Percentiles rank a stretch among this genome's conserved stretches.
These are phyloP conservation scores for Hygrophila difformis DNA, from an alignment of 257 asterid species.

Conservation along the genomic window DNA sequence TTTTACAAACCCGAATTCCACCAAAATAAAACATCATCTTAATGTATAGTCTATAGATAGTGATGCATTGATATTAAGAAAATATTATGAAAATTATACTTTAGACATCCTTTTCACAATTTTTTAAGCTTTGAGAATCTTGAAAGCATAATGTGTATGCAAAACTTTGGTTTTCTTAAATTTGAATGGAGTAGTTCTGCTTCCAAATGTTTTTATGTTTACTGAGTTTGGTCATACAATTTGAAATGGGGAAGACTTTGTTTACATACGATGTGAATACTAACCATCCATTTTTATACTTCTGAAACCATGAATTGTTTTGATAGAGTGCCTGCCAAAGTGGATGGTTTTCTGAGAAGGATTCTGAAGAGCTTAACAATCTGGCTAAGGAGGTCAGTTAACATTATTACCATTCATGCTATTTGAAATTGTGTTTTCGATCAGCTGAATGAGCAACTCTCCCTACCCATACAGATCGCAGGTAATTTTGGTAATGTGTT, in stretches of 20 bases:
- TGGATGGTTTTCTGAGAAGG: constrained; percentile 62
- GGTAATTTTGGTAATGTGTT: constrained; percentile 31
- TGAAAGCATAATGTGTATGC: too few relatives aligned
- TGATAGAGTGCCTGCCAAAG: constrained; percentile 51
- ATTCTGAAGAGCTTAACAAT: constrained; percentile 39
- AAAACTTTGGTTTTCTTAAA: too few relatives aligned
- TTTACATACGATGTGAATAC: not conserved
- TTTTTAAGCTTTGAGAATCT: too few relatives aligned
- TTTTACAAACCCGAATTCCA: too few relatives aligned
- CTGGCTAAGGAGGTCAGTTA: constrained; percentile 41
- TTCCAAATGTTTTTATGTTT: not conserved
- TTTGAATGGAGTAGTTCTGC: not conserved
- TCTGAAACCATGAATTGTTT: constrained; percentile 10
- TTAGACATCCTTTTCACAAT: too few relatives aligned
- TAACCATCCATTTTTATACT: not conserved
- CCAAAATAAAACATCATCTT: too few relatives aligned
- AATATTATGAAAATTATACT: too few relatives aligned
- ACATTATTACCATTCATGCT: not conserved
- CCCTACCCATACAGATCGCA: constrained; percentile 23
- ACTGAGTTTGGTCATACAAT: not conserved
- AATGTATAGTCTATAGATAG: too few relatives aligned
- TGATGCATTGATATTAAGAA: too few relatives aligned
- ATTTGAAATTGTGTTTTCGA: not conserved
- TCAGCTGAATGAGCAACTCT: not conserved
- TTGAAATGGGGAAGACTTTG: not conserved